Evolutionary conservation across 257 asterid genomes (phyloP), one percentile per base, ranked within the genome.

Genomic region (Rehmannia glutinosa): DNA sequence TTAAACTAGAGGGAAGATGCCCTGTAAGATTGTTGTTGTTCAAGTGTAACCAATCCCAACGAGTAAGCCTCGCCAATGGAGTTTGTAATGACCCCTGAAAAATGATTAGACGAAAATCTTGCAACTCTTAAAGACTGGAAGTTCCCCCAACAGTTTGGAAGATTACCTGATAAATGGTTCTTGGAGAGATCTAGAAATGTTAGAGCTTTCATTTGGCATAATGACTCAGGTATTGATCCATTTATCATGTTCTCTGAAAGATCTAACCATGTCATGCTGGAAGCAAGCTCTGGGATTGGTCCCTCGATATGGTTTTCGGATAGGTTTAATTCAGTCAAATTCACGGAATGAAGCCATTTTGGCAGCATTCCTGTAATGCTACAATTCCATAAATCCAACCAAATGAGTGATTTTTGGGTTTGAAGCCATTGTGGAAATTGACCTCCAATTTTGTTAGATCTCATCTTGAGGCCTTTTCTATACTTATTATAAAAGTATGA

Each of bases 351-450:
- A 36, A 66, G 17, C 71, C 62, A 51, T 17, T 21, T 35, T 7
- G 51, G 63, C 2, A 65, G 25, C 25, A 39, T 23, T 21, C 71
- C 62, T 33, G 35, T 17, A n/a, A 66, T 50, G 53, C 35, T 66
- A 21, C 53, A 66, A 41, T 52, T 51, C 1, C 41, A 3, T 13
- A 52, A 2, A 30, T 3, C 3, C 25, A 64, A 5, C 2, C 2
- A 0, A 3, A 0, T 11, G 8, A 66, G 52, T 20, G 23, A 16
- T 4, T 45, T 63, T 43, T 62, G 52, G n/a, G 38, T 5, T 62
- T 24, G 68, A 42, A 62, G 25, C 68, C 68, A 41, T 3, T 39
- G 13, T 41, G 68, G 68, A 23, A 62, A 24, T 41, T 15, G 68
- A 13, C 68, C 68, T 62, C 23, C 68, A 2, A 62, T 62, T 4